Base-by-base conservation (phyloP, 31 red algal genomes). In the Bonnemaisonia californica region DNA sequence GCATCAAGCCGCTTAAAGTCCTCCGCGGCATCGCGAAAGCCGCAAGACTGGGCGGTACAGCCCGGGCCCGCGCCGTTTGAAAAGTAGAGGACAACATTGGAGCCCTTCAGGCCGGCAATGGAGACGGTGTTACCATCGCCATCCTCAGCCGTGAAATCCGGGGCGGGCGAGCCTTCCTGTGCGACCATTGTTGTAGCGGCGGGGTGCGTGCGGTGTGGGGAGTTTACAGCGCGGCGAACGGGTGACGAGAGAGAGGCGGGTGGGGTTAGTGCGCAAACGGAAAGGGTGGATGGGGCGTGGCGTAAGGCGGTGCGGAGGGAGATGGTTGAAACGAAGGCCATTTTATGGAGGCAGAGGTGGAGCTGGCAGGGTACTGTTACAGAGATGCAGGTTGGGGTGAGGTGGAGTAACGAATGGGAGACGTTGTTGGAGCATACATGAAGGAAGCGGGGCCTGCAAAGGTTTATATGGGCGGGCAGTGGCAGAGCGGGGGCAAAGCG, bases 1-100 rank as follows among this genome's bases (percentile, higher is more conserved):
- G 93, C 93, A 69, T 89, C 79, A 37, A 96, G 83, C 4, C 57
- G 38, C 18, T 47, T 38, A 39, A 96, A 96, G 30, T 79, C 82
- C 62, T 81, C 86, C 16, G 75, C 79, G 21, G 93, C 80, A 42
- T 96, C 93, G 24, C 87, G 88, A 41, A 95, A 95, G 54, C 79
- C 60, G 77, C 81, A 89, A 22, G 83, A 80, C 60, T 95, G 85
- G 0, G 75, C 67, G 2, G 92, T 95, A 75, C 92, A 95, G 40
- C 86, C 92, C 19, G 86, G 71, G 1, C 86, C 89, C 36, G 77
- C 64, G 28, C 83, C 60, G 41, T 38, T 58, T 26, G 66, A 86
- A 41, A 92, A 92, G 69, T 92, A 92, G 45, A 92, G 76, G 28
- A 87, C 70, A 12, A 93, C 91, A 22, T 85, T 79, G 29, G 65